Conservation (phyloP, 2,329 filamentous ascomycete species). For the Colletotrichum caudatum region DNA sequence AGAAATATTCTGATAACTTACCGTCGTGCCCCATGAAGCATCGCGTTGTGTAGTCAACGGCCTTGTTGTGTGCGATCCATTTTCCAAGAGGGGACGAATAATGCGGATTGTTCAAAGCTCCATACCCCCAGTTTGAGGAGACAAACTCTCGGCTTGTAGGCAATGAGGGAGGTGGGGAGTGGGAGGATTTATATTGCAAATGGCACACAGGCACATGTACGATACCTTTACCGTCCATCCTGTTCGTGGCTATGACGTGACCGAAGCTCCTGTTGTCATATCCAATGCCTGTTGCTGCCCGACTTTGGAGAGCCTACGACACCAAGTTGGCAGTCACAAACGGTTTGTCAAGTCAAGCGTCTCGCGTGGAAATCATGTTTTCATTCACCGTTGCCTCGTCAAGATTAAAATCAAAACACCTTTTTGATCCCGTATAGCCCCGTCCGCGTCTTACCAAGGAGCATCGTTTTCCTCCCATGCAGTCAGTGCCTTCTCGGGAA, state of each 20-base stretch:
- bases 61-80: not conserved
- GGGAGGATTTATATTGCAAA: not conserved
- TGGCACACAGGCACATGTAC: constrained; percentile 17
- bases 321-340: not conserved
- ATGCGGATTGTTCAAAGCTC: constrained; percentile 3
- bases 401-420: not conserved
- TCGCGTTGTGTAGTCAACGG: not conserved
- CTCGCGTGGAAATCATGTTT: not conserved
- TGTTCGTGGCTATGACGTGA: not conserved
- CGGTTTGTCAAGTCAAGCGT: not conserved
- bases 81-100: not conserved
- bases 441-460: not conserved
- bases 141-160: not conserved
- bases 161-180: not conserved
- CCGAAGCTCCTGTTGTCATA: not conserved
- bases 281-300: not conserved
- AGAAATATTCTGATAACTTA: not conserved
- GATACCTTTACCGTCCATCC: not conserved
- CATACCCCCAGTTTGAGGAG: constrained; percentile 10
- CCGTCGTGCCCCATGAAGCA: not conserved
- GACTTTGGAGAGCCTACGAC: not conserved
- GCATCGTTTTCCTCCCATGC: not conserved
- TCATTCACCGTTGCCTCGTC: not conserved
- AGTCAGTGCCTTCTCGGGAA: not conserved
- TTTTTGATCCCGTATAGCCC: not conserved